Percentiles rank a stretch among this genome's conserved stretches.
phyloP scores from a whole-genome alignment of 2,329 filamentous ascomycete species.

The Massarina eburnea region DNA sequence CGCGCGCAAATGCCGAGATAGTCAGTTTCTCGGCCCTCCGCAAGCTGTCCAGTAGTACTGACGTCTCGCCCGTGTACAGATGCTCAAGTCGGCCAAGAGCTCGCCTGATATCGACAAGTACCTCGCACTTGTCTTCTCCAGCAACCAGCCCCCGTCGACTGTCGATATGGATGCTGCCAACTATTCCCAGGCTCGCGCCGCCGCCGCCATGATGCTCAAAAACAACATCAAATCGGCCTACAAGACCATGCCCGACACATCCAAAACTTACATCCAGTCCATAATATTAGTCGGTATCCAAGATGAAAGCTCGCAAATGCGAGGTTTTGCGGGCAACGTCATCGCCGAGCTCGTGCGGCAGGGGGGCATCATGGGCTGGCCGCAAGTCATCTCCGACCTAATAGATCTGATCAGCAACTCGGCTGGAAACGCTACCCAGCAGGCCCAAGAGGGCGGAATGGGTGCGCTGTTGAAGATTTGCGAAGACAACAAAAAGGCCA shows the following conservation, averaged over 20 bases:
- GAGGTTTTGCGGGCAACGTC: conserved; percentile 87
- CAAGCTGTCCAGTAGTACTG: conserved; percentile 18
- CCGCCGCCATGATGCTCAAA: conserved; percentile 92
- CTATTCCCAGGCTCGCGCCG: conserved; percentile 77
- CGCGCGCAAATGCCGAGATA: conserved; percentile 86
- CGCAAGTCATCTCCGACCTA: conserved; percentile 82
- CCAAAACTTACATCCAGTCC: conserved; percentile 75
- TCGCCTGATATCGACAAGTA: conserved; percentile 98
- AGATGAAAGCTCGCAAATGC: conserved; percentile 79
- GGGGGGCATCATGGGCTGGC: conserved; percentile 87
- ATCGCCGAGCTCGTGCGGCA: conserved; percentile 87
- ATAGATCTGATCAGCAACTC: conserved; percentile 76
- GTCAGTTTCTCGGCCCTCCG: conserved; percentile 56
- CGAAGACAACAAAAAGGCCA: conserved; percentile 85
- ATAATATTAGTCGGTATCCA: conserved; percentile 77
- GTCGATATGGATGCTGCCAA: conserved; percentile 62
- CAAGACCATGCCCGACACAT: conserved; percentile 72
- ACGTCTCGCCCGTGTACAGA: conserved; percentile 57
- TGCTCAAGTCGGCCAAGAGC: conserved; percentile 85
- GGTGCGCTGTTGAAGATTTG: conserved; percentile 91
- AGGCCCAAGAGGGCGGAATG: conserved; percentile 91
- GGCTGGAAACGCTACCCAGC: conserved; percentile 64
- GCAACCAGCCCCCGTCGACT: conserved; percentile 61
- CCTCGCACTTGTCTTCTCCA: conserved; percentile 86
- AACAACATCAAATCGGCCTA: conserved; percentile 81